Base-by-base conservation (phyloP, 768 basidiomycete genomes). In the Lentinula lateritia region DNA sequence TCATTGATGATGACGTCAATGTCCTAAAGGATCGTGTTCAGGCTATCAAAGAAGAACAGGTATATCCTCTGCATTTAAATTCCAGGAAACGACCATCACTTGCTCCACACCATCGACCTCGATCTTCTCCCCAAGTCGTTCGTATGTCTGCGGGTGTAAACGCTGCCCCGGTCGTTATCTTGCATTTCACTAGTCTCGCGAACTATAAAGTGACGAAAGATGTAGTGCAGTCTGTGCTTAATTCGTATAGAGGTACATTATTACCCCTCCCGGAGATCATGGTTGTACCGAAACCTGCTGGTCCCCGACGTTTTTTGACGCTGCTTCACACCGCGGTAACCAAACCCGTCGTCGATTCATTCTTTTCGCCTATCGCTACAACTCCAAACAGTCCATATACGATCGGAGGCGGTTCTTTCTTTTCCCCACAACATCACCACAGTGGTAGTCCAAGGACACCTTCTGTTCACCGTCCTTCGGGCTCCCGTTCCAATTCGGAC, bases 211-310 rank as follows among this genome's bases (percentile, higher is more conserved):
- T 82, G 39, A 88, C 95, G 56, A 93, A 92, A 69, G 95, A 98
- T 66, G 79, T 88, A 10, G 80, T 98, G 18, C 89, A 95, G 65
- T 85, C 84, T 16, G 77, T 87, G 18, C 76, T 89, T 64, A 71
- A 72, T 42, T 78, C 80, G 0, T 82, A 82, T 57, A 67, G 74
- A 20, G 72, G 76, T 39, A 74, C 81, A 10, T 62, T 52, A 50
- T 10, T 77, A 68, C 69, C 76, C 23, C 41, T 56, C 10, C 89
- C 97, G 0, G 97, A 99, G 67, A 85, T 99, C 34, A 92, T 98
- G 83, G 93, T 99, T 66, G 89, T 98, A 42, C 96, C 95, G 20
- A 99, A 98, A 74, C 96, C 96, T 9, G 95, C 92, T 16, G 96
- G 97, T 5, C 97, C 97, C 6, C 86, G 96, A 42, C 86, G 96